Evolutionary conservation across 2,329 filamentous ascomycete species (phyloP).

Genomic region (Pseudofabraea citricarpa): DNA sequence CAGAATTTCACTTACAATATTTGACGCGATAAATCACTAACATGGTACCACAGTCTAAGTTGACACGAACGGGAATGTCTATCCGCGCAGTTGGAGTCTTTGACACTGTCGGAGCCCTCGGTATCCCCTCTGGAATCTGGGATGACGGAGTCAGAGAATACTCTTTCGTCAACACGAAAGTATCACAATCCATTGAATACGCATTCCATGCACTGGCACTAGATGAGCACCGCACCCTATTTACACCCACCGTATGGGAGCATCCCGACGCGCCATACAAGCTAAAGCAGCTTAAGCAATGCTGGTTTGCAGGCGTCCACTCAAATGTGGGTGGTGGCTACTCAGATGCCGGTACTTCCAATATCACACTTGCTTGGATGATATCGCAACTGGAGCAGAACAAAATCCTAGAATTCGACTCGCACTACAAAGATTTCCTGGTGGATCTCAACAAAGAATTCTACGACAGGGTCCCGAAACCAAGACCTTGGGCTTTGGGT

Average conservation of each 20-base stretch:
- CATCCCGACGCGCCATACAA: conserved; percentile 7
- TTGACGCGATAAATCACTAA: too few relatives aligned
- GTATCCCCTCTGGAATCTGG: conserved; percentile 14
- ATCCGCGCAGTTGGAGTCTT: conserved; percentile 42
- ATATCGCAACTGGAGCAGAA: conserved; percentile 31
- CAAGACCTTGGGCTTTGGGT: too few relatives aligned
- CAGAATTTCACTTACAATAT: conserved; percentile 1
- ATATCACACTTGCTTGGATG: conserved; percentile 45
- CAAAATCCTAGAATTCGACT: too few relatives aligned
- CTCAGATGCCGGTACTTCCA: conserved; percentile 37
- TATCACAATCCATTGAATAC: conserved; percentile 36
- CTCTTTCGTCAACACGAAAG: conserved; percentile 36
- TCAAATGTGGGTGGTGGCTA: conserved; percentile 43
- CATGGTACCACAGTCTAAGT: too few relatives aligned
- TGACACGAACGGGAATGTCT: conserved; percentile 20
- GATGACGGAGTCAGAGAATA: conserved; percentile 25
- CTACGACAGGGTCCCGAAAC: too few relatives aligned
- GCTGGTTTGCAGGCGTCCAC: conserved; percentile 42
- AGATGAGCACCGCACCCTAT: conserved; percentile 39
- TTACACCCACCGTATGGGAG: conserved; percentile 34
- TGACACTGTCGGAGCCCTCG: conserved; percentile 38
- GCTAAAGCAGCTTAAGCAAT: conserved; percentile 32
- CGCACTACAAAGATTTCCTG: too few relatives aligned
- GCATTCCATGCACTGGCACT: conserved; percentile 45
- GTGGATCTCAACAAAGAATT: too few relatives aligned